Evolutionary conservation across 352 stramenopile genomes (phyloP), one percentile per base, ranked within the genome.

Genomic region (Globisporangium ultimum): DNA sequence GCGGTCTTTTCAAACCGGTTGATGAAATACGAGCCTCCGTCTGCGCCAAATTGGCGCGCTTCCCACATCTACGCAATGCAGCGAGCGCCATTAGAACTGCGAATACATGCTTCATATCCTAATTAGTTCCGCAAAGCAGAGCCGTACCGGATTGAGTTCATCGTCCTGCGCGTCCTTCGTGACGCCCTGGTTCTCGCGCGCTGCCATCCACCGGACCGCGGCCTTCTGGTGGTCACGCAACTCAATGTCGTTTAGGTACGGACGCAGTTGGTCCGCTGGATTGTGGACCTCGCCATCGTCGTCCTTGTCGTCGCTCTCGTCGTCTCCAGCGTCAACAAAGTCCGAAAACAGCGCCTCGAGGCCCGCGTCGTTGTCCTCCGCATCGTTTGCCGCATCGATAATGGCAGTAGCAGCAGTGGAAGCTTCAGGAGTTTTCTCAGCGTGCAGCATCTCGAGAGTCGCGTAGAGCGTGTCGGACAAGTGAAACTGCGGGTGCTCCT

Each of bases 201-300:
- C 84, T n/a, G 93, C 52, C 88, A 96, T 96, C 88, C 88, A 97
- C 22, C 67, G 66, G 28, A 97, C 62, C 5, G 87, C 87, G 56
- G 92, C 74, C 50, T 90, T 84, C 59, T 97, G 88, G 48, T 97
- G 89, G 2, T 84, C 74, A 38, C 82, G 80, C 3, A 97, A 67
- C 50, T 80, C 68, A 42, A 95, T 87, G 53, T 58, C 66, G 22
- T 86, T 70, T 22, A 97, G 67, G n/a, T 76, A 64, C 5, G 72
- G 68, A 22, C 60, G 57, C 14, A 95, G 56, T 2, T 78, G 48
- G 10, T 73, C 63, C n/a, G 71, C 68, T 18, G 70, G 66, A 52
- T 75, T 66, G 40, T 18, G 13, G 40, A n/a, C 12, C 13, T 45
- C 17, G 3, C 20, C 36, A 15, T 15, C 13, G 59, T 18, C 24